These are phyloP conservation scores for Euclidium syriacum DNA, from an alignment of 345 rosid genomes.

Conservation along the genomic window DNA sequence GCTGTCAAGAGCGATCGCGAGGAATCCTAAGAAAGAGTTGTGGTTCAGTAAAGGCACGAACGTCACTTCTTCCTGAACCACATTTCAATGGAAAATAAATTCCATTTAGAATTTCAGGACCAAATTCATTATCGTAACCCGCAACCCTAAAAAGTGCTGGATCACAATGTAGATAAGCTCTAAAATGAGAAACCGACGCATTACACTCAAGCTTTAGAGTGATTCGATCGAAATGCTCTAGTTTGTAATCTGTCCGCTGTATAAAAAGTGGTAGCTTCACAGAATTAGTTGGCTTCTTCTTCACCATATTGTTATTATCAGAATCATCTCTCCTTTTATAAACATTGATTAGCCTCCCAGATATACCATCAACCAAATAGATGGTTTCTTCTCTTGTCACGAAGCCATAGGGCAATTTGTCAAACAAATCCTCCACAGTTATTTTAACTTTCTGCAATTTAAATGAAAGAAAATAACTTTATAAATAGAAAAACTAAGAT, in stretches of 20 bases:
- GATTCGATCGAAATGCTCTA: conserved; percentile 54
- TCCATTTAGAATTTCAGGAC: conserved; percentile 41
- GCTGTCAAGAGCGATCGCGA: too few relatives aligned
- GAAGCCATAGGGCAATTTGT: too few relatives aligned
- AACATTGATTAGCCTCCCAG: conserved; percentile 58
- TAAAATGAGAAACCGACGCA: conserved; percentile 56
- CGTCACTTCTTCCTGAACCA: conserved; percentile 55
- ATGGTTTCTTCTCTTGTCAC: too few relatives aligned
- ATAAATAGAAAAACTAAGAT: too few relatives aligned
- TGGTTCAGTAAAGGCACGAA: too few relatives aligned
- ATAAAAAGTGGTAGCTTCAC: conserved; percentile 46
- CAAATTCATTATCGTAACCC: conserved; percentile 34
- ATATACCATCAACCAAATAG: conserved; percentile 66
- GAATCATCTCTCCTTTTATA: conserved; percentile 33
- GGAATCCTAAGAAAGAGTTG: too few relatives aligned
- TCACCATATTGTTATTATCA: conserved; percentile 31
- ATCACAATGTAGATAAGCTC: conserved; percentile 60
- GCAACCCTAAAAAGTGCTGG: too few relatives aligned
- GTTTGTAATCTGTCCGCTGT: conserved; percentile 68
- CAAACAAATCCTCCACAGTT: too few relatives aligned
- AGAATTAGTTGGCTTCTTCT: conserved; percentile 38
- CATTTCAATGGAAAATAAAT: conserved; percentile 55
- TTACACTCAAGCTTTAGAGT: conserved; percentile 59
- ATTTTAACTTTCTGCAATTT: too few relatives aligned
- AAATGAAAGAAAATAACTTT: too few relatives aligned